phyloP scores from a whole-genome alignment of 441 rosid genomes.

The Corymbia calophylla region DNA sequence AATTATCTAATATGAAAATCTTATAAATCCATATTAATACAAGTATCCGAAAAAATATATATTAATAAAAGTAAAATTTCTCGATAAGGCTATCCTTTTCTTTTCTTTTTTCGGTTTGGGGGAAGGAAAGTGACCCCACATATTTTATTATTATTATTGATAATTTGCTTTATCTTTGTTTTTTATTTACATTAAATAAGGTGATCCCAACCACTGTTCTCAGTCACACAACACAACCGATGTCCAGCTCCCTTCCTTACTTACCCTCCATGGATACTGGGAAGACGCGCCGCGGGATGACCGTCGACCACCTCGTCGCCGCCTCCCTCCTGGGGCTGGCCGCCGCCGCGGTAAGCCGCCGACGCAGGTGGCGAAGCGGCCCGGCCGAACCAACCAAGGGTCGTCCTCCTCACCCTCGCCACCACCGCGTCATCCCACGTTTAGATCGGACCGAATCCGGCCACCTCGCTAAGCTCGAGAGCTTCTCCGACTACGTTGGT shows the following conservation, averaged over 20 bases:
- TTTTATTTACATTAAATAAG: not conserved
- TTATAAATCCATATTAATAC: not conserved
- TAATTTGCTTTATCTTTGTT: not conserved
- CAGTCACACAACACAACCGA: not conserved
- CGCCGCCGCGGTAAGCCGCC: constrained; percentile 15
- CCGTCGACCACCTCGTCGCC: constrained; percentile 15
- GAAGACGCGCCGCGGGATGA: not conserved
- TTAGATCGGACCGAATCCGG: constrained; percentile 48
- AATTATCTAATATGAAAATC: not conserved
- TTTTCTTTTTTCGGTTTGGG: not conserved
- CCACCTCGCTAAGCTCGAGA: constrained; percentile 48
- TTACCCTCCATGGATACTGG: not conserved
- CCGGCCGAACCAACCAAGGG: not conserved
- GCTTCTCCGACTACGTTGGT: constrained; percentile 81
- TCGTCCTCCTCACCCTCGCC: not conserved
- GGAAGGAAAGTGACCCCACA: not conserved
- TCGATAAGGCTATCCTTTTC: not conserved
- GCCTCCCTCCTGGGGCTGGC: constrained; percentile 32
- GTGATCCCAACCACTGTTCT: not conserved
- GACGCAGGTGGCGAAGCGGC: not conserved
- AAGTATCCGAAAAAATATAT: not conserved
- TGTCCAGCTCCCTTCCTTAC: not conserved
- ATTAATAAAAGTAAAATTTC: not conserved
- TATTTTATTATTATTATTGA: not conserved
- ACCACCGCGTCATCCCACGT: constrained; percentile 21